These are phyloP conservation scores for Ganoderma leucocontextum DNA, from an alignment of 1,284 basidiomycete genomes.

Conservation along the genomic window DNA sequence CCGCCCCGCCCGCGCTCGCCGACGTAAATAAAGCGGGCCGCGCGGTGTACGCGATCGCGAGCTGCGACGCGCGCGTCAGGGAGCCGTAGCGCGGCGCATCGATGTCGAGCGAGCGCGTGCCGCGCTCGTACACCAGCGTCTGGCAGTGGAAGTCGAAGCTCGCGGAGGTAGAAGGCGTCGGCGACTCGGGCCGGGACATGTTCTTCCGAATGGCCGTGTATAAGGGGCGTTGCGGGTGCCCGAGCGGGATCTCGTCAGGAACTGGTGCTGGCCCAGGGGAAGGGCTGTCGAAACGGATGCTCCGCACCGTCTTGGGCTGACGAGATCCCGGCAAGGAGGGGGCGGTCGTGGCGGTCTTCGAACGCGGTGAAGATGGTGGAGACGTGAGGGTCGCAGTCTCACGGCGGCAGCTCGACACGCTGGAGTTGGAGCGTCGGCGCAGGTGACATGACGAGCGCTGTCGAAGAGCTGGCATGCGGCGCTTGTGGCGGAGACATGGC, in stretches of 20 bases:
- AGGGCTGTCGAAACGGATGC: constrained; percentile 28
- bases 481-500: constrained; percentile 50
- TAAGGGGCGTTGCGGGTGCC: constrained; percentile 54
- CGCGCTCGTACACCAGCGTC: constrained; percentile 27
- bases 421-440: constrained; percentile 43
- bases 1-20: constrained; percentile 19
- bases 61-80: constrained; percentile 23
- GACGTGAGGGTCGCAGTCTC: constrained; percentile 12
- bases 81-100: constrained; percentile 29
- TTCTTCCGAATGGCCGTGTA: constrained; percentile 70
- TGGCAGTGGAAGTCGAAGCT: constrained; percentile 12
- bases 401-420: constrained; percentile 22
- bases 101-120: constrained; percentile 35
- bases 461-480: constrained; percentile 45
- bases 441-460: constrained; percentile 51
- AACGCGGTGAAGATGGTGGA: constrained; percentile 8
- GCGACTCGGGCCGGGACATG: constrained; percentile 53
- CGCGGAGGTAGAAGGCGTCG: constrained; percentile 36
- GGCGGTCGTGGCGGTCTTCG: constrained; percentile 25
- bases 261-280: not conserved
- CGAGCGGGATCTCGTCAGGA: constrained; percentile 30
- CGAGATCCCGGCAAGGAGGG: constrained; percentile 19
- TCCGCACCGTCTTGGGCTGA: constrained; percentile 18
- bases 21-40: constrained; percentile 27
- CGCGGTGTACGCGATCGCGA: constrained; percentile 11